Percentiles rank a stretch among this genome's conserved stretches.
Conservation (phyloP, 805 yeast species). For the Yamadazyma sp. region DNA sequence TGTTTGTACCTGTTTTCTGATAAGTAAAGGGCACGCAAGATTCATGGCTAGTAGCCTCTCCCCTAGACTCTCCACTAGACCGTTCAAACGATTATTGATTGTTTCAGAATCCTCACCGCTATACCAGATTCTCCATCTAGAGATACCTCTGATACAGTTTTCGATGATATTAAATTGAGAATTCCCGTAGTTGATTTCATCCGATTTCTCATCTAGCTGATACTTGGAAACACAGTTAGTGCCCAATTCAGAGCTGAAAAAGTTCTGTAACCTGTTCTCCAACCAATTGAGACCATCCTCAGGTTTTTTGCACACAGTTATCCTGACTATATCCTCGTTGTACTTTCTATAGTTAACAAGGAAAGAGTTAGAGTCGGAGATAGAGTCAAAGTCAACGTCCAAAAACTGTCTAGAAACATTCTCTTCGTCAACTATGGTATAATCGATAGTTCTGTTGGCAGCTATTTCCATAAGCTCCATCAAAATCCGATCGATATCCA, state of each 20-base stretch:
- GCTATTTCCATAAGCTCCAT: constrained; percentile 73
- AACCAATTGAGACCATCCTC: constrained; percentile 81
- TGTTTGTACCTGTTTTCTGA: constrained; percentile 86
- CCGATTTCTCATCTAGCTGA: constrained; percentile 54
- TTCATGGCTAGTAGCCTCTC: constrained; percentile 73
- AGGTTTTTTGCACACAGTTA: constrained; percentile 83
- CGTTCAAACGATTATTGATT: constrained; percentile 50
- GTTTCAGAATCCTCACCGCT: constrained; percentile 52
- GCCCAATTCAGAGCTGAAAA: constrained; percentile 73
- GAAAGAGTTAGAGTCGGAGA: constrained; percentile 75
- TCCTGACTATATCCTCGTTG: constrained; percentile 86
- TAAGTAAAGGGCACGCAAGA: constrained; percentile 74
- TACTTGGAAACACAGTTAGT: constrained; percentile 56
- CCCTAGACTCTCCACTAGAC: constrained; percentile 66
- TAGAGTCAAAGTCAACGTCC: constrained; percentile 85
- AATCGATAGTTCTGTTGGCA: constrained; percentile 75
- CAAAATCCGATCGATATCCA: constrained; percentile 53
- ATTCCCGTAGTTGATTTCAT: constrained; percentile 72
- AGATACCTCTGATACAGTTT: constrained; percentile 85
- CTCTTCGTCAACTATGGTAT: constrained; percentile 64
- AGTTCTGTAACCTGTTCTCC: constrained; percentile 65
- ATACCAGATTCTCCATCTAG: constrained; percentile 96
- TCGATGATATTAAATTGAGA: constrained; percentile 86
- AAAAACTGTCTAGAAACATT: constrained; percentile 63
- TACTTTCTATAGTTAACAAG: constrained; percentile 77